Conservation (phyloP, 2,329 filamentous ascomycete species). For the Scytalidium lignicola region DNA sequence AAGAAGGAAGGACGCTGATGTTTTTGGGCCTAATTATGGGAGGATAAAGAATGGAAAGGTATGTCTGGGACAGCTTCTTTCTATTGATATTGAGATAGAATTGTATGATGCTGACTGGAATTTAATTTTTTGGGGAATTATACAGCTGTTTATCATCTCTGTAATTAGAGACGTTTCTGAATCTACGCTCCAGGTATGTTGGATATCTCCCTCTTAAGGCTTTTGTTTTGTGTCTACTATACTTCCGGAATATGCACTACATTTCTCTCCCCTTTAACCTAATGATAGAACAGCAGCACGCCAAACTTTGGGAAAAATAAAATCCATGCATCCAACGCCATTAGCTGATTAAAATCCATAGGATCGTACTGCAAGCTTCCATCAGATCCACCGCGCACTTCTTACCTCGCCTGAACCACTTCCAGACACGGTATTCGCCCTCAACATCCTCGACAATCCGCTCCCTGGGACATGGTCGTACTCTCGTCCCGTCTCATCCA, state of each 20-base stretch:
- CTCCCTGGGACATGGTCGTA: conserved; percentile 40
- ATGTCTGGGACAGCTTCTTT: neutral
- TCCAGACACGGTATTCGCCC: conserved; percentile 46
- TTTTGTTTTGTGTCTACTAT: no score
- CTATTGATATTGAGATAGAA: neutral
- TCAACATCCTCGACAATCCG: conserved; percentile 47
- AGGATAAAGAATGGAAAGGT: conserved; percentile 39
- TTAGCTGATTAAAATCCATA: conserved; percentile 12
- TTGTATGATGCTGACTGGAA: neutral
- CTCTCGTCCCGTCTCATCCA: conserved; percentile 37
- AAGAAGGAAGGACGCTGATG: conserved; percentile 24
- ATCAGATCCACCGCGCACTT: conserved; percentile 48
- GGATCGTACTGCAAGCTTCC: conserved; percentile 46
- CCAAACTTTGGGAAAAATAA: no score
- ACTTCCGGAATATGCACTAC: no score
- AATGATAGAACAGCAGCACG: no score
- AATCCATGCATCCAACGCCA: no score
- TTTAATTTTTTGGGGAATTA: no score
- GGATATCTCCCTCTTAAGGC: neutral
- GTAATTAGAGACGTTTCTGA: conserved; percentile 35
- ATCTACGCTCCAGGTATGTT: conserved; percentile 36
- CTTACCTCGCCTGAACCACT: conserved; percentile 41
- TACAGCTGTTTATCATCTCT: conserved; percentile 42
- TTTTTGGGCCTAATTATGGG: conserved; percentile 36
- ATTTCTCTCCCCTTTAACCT: no score